Evolutionary conservation across 768 basidiomycete genomes (phyloP).

Genomic region (Hericium erinaceus): DNA sequence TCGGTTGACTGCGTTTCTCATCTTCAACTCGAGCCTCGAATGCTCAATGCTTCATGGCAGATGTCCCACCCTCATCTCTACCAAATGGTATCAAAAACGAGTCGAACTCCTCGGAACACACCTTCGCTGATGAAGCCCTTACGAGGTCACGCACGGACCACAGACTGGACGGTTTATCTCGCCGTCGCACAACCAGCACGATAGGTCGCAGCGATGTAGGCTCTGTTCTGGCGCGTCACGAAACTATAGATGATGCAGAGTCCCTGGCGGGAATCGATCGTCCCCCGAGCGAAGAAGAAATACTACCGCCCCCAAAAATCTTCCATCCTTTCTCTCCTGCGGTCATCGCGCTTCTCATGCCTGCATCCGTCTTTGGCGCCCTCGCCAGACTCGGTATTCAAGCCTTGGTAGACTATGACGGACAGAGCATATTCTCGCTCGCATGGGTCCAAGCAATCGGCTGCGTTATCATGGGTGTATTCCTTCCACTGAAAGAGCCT

Average conservation of each 20-base stretch:
- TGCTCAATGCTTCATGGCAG: too few relatives aligned
- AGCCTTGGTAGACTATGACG: constrained; percentile 67
- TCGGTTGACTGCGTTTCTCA: too few relatives aligned
- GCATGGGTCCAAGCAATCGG: constrained; percentile 83
- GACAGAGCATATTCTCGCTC: constrained; percentile 68
- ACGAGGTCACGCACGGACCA: too few relatives aligned
- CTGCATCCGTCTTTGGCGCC: constrained; percentile 78
- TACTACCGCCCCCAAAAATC: constrained; percentile 25
- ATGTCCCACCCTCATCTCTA: too few relatives aligned
- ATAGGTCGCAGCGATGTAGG: constrained; percentile 20
- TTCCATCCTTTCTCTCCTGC: constrained; percentile 51
- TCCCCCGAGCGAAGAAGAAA: constrained; percentile 27
- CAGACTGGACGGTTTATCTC: not conserved
- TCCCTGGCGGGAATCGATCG: constrained; percentile 34
- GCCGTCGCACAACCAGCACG: not conserved
- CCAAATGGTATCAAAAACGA: too few relatives aligned
- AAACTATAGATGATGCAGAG: constrained; percentile 22
- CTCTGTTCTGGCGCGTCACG: constrained; percentile 26
- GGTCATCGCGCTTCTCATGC: constrained; percentile 63
- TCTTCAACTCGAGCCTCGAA: too few relatives aligned
- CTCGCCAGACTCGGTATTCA: constrained; percentile 73
- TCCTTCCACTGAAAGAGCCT: constrained; percentile 58
- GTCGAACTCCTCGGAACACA: too few relatives aligned
- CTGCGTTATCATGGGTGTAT: constrained; percentile 87
- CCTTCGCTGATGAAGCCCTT: too few relatives aligned